Base-by-base conservation (phyloP, 805 yeast genomes). In the Priceomyces carsonii region DNA sequence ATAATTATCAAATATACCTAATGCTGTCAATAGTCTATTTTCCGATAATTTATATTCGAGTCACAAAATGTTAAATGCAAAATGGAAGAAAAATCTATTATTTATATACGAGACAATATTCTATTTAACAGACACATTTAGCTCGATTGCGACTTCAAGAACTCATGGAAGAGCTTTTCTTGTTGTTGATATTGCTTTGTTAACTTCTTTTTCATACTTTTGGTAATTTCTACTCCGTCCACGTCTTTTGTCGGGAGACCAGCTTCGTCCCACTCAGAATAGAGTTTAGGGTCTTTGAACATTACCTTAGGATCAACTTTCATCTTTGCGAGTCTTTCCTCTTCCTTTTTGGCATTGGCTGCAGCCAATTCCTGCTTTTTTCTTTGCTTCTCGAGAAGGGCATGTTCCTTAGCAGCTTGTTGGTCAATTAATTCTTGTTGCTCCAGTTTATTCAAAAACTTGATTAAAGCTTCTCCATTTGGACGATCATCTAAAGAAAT, bases 401-500 rank as follows among this genome's bases (percentile, higher is more conserved):
- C 69, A 39, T 77, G 80, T 38, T 72, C 77, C 48, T 78, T 82
- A 43, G 76, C 82, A 29, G 71, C 74, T 43, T 84, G 84, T 51
- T 77, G 82, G 21, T 54, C 47, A 9, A 84, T 50, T 27, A 86
- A 68, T 40, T 83, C 91, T 24, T 66, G 70, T 55, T 77, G 79
- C 56, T 91, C 98, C 20, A 69, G 73, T 6, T 67, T 76, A 35
- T 76, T 80, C 44, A 93, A 68, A 49, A 91, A 84, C 61, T 93
- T 93, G 29, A 93, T 74, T 41, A 93, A 72, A 0, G 97, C 90
- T n/a, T 80, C 73, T 3, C 82, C 89, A 40, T 75, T 83, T 5
- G 80, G 71, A 51, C 97, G 79, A 61, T 93, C 99, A 57, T 91
- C 98, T 36, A 93, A 68, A 1, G 95, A 79, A 26, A 93, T 83